phyloP scores from a whole-genome alignment of 2,329 filamentous ascomycete species.

The Aureobasidium sp. region DNA sequence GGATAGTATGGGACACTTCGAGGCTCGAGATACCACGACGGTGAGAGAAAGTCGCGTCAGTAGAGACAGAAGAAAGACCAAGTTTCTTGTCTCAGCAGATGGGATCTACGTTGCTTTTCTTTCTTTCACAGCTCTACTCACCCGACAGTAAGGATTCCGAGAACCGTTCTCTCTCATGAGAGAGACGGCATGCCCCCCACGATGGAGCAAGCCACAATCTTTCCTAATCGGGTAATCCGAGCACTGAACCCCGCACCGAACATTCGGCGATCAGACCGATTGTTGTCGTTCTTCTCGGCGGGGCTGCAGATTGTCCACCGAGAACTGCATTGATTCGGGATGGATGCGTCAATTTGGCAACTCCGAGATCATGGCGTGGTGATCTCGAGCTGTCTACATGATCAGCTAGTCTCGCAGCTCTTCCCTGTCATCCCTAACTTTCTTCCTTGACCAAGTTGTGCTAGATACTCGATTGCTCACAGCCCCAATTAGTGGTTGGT shows the following conservation, averaged over 20 bases:
- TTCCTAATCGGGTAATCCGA: neutral
- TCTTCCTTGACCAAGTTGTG: neutral
- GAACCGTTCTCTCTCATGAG: neutral
- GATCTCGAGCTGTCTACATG: neutral
- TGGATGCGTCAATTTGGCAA: neutral
- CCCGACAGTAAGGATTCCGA: neutral
- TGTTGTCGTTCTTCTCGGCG: neutral
- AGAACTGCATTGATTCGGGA: neutral
- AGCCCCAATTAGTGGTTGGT: accelerated
- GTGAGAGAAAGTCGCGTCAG: neutral
- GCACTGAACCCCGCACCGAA: neutral
- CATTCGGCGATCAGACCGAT: neutral
- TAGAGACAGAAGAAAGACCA: too few relatives aligned
- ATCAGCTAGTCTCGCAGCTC: neutral
- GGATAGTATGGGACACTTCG: neutral
- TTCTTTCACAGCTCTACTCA: neutral
- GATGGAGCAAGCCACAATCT: neutral
- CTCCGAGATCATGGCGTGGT: neutral
- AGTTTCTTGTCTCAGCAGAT: neutral
- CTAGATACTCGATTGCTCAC: neutral
- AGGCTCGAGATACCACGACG: neutral
- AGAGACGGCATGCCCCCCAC: neutral
- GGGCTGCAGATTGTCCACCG: neutral
- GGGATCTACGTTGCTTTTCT: neutral
- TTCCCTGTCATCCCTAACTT: too few relatives aligned